phyloP scores from a whole-genome alignment of 2,329 filamentous ascomycete species.

The Colletotrichum australisinense region DNA sequence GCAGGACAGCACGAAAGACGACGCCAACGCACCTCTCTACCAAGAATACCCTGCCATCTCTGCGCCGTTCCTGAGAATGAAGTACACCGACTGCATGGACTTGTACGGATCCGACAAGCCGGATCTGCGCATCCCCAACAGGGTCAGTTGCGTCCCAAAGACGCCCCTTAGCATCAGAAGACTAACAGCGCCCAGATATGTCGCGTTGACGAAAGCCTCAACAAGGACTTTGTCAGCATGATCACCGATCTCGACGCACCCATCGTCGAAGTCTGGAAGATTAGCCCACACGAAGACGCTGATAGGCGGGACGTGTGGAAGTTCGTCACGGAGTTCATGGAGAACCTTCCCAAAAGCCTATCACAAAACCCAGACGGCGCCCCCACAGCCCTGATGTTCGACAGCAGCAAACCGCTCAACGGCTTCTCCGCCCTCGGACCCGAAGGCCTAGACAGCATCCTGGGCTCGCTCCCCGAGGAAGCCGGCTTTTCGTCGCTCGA shows the following conservation, averaged over 20 bases:
- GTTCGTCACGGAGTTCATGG: slow-evolving; percentile 79
- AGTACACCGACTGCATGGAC: slow-evolving; percentile 83
- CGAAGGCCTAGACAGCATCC: slow-evolving; percentile 43
- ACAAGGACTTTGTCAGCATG: slow-evolving; percentile 76
- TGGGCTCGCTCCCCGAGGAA: slow-evolving; percentile 40
- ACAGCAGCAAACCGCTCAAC: slow-evolving; percentile 77
- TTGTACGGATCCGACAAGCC: slow-evolving; percentile 92
- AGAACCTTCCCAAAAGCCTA: slow-evolving; percentile 69
- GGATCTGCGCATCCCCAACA: slow-evolving; percentile 80
- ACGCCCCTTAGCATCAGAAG: neutral
- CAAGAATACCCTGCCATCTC: slow-evolving; percentile 41
- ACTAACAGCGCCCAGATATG: slow-evolving; percentile 64
- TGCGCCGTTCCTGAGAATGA: slow-evolving; percentile 66
- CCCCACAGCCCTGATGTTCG: slow-evolving; percentile 82
- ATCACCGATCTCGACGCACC: slow-evolving; percentile 77
- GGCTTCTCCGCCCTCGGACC: slow-evolving; percentile 81
- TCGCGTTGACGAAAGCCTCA: slow-evolving; percentile 72
- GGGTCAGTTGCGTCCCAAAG: slow-evolving; percentile 56
- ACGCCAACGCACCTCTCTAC: slow-evolving; percentile 1
- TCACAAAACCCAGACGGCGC: slow-evolving; percentile 79
- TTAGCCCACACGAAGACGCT: slow-evolving; percentile 65
- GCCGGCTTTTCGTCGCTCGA: slow-evolving; percentile 54
- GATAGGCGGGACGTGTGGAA: slow-evolving; percentile 64
- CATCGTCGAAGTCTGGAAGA: slow-evolving; percentile 79
- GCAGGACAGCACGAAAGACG: slow-evolving; percentile 24